A percentile compares a stretch with the other conserved stretches of the same genome.
Evolutionary conservation across 371 early-diverging fungal species (phyloP).

Genomic region (Lichtheimia ramosa): DNA sequence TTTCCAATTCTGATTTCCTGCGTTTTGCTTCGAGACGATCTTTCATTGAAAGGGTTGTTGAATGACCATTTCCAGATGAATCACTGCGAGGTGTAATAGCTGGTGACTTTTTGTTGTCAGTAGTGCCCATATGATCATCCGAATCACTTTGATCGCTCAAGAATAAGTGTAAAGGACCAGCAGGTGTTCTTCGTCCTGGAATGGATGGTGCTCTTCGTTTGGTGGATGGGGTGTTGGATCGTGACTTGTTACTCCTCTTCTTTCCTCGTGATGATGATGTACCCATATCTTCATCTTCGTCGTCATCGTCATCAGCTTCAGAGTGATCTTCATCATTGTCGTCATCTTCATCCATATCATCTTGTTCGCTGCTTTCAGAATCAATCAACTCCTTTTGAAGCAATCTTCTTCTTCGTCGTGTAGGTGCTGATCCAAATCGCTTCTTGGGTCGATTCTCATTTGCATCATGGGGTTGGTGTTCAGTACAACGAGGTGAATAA

Average conservation of each 20-base stretch:
- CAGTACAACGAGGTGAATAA: slow-evolving; percentile 9
- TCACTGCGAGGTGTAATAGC: not conserved
- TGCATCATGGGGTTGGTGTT: slow-evolving; percentile 7
- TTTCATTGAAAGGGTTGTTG: not conserved
- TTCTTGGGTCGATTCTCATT: not conserved
- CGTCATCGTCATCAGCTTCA: slow-evolving; percentile 10
- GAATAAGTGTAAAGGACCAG: slow-evolving; percentile 6
- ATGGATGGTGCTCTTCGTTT: too few relatives aligned
- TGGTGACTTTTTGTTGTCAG: not conserved
- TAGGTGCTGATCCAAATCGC: not conserved
- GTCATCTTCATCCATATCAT: slow-evolving; percentile 14
- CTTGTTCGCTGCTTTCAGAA: slow-evolving; percentile 6
- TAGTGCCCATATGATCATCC: slow-evolving; percentile 13
- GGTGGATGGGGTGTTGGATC: too few relatives aligned
- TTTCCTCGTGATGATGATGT: slow-evolving; percentile 1
- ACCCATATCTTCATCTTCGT: slow-evolving; percentile 13
- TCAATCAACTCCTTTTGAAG: not conserved
- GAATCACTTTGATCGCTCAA: slow-evolving; percentile 20
- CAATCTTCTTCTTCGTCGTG: not conserved
- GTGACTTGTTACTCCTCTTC: slow-evolving; percentile 6
- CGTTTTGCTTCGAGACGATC: slow-evolving; percentile 15
- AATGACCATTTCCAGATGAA: not conserved
- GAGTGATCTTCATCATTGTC: slow-evolving; percentile 14
- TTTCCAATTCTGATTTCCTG: slow-evolving; percentile 6
- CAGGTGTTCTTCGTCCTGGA: too few relatives aligned